These are phyloP conservation scores for Hortiboletus flavorubellus DNA, from an alignment of 768 basidiomycete genomes.

Conservation along the genomic window DNA sequence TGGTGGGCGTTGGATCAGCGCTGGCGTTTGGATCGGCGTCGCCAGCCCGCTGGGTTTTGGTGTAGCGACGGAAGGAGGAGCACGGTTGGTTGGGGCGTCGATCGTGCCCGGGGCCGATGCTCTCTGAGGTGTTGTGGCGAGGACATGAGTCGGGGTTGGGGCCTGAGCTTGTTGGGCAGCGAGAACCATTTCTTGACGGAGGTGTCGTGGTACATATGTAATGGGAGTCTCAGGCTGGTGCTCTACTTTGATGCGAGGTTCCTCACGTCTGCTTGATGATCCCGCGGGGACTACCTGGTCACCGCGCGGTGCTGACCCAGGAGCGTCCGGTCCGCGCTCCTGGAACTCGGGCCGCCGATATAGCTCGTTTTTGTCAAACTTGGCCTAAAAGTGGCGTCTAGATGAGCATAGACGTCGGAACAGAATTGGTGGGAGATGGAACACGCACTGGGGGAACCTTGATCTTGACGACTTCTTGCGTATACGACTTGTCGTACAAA, in stretches of 20 bases:
- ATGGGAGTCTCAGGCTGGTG: constrained; percentile 18
- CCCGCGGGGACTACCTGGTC: neutral
- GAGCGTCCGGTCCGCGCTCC: constrained; percentile 36
- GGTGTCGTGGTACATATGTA: constrained; percentile 39
- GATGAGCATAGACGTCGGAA: neutral
- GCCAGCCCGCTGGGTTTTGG: constrained; percentile 23
- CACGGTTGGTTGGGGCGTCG: neutral
- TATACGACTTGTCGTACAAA: constrained; percentile 92
- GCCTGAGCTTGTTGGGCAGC: constrained; percentile 7
- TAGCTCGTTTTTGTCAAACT: constrained; percentile 63
- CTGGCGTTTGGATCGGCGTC: constrained; percentile 36
- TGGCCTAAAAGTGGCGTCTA: constrained; percentile 30
- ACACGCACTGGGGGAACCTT: constrained; percentile 74
- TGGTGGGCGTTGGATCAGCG: constrained; percentile 30
- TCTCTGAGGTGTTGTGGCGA: neutral
- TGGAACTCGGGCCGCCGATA: constrained; percentile 71
- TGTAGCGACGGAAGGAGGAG: neutral
- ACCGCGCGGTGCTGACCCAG: neutral
- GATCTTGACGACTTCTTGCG: constrained; percentile 81
- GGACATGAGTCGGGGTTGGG: neutral
- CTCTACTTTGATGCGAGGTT: constrained; percentile 21
- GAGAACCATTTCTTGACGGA: constrained; percentile 29
- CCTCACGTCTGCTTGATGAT: neutral
- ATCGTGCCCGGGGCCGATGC: neutral
- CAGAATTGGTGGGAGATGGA: neutral